Evolutionary conservation across 192 early-diverging fungal genomes (phyloP), one percentile per base, ranked within the genome.

Genomic region (Podila verticillata): DNA sequence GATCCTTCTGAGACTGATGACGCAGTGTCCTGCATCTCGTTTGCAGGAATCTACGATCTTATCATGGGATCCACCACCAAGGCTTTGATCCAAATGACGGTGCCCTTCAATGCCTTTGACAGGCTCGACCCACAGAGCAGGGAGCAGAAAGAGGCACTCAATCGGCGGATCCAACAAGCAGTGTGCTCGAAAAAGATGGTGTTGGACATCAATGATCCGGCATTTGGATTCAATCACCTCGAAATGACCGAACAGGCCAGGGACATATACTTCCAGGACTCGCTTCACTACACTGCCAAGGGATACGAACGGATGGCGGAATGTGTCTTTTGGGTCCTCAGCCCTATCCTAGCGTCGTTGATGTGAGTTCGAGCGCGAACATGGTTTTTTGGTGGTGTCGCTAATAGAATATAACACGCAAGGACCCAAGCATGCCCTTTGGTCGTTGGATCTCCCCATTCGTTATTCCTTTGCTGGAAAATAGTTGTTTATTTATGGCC

Each of bases 61-160:
- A 19, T 72, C 20, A 28, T 32, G 5, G 54, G 2, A 3, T 8
- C 22, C 22, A 19, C 34, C 5, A 26, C 61, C 61, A 57, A 28
- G 62, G 5, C 7, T 4, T 58, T 63, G 20, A 20, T 72, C 9
- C 70, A 72, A 17, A 35, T 72, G 49, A 72, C 62, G 9, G 54
- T 72, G 15, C 70, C 62, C 19, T 64, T 54, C 35, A 64, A 44
- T 30, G 35, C 57, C 34, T 73, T 60, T 51, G 71, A 73, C 44
- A 7, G 62, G 15, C 30, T 59, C 1, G 54, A 58, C 47, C 28
- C 36, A 0, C 20, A 13, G 28, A 4, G 48, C 3, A 73, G 48
- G 49, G 24, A 12, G 5, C 28, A 5, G 4, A 73, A 65, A 30
- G 71, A 65, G 15, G 63, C 71, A 0, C 32, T 73, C n/a, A 73